A percentile compares a stretch with the other conserved stretches of the same genome.
Conservation (phyloP, 2,329 filamentous ascomycete species). For the Samsoniella hepiali region DNA sequence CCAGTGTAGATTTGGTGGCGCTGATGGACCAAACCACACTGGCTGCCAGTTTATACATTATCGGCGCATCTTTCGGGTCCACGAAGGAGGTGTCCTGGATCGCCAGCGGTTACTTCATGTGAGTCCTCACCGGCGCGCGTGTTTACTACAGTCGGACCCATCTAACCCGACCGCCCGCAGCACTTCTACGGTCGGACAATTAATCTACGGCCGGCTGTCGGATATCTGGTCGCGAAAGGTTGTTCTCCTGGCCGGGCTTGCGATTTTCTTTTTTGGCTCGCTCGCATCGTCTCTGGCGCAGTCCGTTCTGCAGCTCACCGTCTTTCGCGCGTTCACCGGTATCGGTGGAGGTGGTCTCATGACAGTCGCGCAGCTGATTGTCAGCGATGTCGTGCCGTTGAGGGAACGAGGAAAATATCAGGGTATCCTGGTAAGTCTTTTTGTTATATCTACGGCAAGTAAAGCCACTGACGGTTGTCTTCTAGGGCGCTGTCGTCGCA, state of each 20-base stretch:
- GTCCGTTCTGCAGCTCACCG: slow-evolving; percentile 38
- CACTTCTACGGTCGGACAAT: slow-evolving; percentile 45
- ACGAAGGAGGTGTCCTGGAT: slow-evolving; percentile 53
- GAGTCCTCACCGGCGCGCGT: slow-evolving; percentile 21
- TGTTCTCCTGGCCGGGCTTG: slow-evolving; percentile 36
- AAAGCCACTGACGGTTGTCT: neutral
- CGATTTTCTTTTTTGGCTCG: slow-evolving; percentile 43
- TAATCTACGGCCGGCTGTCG: slow-evolving; percentile 44
- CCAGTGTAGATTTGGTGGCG: slow-evolving; percentile 52
- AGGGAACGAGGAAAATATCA: slow-evolving; percentile 71
- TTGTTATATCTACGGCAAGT: too few species aligned
- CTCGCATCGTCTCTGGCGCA: slow-evolving; percentile 42
- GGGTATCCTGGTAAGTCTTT: slow-evolving; percentile 45
- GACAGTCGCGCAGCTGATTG: slow-evolving; percentile 64
- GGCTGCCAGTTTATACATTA: slow-evolving; percentile 52
- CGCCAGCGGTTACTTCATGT: slow-evolving; percentile 55
- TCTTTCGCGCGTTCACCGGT: slow-evolving; percentile 41
- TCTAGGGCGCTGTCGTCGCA: slow-evolving; percentile 47
- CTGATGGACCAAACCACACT: slow-evolving; percentile 58
- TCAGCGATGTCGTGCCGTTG: slow-evolving; percentile 68
- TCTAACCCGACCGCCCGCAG: slow-evolving; percentile 24
- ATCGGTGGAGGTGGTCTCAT: slow-evolving; percentile 71
- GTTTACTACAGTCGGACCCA: neutral
- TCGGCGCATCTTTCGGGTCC: slow-evolving; percentile 48
- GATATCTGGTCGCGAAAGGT: slow-evolving; percentile 47